A percentile compares a stretch with the other conserved stretches of the same genome.
Evolutionary conservation across 345 rosid species (phyloP).

Genomic region (Eucalyptus camaldulensis): DNA sequence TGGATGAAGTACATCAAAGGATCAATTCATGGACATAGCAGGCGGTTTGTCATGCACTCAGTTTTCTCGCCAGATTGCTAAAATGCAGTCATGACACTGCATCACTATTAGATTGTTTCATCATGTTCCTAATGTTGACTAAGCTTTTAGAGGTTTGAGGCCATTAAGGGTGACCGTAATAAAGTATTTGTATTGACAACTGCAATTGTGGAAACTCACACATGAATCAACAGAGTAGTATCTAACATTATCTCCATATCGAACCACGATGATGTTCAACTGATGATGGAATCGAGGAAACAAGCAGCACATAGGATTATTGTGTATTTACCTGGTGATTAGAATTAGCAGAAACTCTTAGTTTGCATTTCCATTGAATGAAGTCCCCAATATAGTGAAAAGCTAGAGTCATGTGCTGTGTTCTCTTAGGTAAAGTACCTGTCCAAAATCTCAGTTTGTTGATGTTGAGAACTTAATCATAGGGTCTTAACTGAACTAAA

Average conservation of each 20-base stretch:
- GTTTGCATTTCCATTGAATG: neutral
- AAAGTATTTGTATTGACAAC: neutral
- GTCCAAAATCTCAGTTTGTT: neutral
- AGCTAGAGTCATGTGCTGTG: neutral
- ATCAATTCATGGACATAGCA: conserved; percentile 74
- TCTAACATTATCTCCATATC: neutral
- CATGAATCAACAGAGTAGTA: neutral
- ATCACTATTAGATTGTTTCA: neutral
- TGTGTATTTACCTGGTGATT: neutral
- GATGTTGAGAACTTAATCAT: neutral
- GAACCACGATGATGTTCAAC: neutral
- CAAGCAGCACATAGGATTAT: neutral
- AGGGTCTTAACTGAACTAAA: neutral
- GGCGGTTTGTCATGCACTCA: conserved; percentile 9
- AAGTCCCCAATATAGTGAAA: neutral
- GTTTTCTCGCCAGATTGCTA: neutral
- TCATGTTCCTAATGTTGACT: neutral
- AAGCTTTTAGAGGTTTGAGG: neutral
- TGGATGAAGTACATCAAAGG: conserved; percentile 79
- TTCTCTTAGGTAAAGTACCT: neutral
- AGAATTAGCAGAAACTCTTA: neutral
- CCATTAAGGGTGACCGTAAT: neutral
- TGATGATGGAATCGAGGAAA: neutral
- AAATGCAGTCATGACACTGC: neutral
- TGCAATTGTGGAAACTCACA: neutral